These are phyloP conservation scores for Peltaster fructicola DNA, from an alignment of 2,329 filamentous ascomycete genomes.

Conservation along the genomic window DNA sequence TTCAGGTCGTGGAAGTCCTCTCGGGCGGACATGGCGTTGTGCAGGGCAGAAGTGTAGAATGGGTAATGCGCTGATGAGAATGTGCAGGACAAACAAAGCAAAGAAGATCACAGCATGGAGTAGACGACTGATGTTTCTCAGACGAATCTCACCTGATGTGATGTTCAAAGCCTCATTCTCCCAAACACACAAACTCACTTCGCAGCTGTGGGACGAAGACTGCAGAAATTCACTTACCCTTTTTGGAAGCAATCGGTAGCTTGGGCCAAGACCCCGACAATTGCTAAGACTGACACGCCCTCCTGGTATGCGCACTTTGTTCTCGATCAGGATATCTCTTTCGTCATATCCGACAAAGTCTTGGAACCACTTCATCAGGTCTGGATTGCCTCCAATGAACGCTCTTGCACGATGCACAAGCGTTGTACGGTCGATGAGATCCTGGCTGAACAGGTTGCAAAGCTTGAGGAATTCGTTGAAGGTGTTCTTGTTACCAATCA, in stretches of 20 bases:
- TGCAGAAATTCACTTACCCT: constrained; percentile 36
- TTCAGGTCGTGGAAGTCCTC: no score
- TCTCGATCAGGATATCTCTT: constrained; percentile 61
- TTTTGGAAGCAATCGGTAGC: constrained; percentile 82
- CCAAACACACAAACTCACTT: no score
- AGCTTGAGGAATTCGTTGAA: constrained; percentile 96
- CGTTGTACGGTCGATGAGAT: constrained; percentile 72
- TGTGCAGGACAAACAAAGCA: no score
- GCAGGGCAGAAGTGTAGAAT: no score
- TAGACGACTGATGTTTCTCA: no score
- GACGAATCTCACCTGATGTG: no score
- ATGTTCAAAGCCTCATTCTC: no score
- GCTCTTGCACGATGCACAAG: constrained; percentile 65
- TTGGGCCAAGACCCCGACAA: constrained; percentile 86
- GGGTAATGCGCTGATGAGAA: no score
- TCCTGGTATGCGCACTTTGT: constrained; percentile 54
- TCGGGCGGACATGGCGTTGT: no score
- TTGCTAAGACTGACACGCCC: constrained; percentile 86
- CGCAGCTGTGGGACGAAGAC: no score
- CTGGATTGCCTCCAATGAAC: constrained; percentile 76
- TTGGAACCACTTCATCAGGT: constrained; percentile 81
- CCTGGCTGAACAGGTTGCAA: constrained; percentile 86
- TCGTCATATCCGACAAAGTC: constrained; percentile 63
- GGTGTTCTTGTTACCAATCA: constrained; percentile 74
- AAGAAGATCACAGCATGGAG: no score